These are phyloP conservation scores for Betula pendula DNA, from an alignment of 306 rosid genomes.

Conservation along the genomic window DNA sequence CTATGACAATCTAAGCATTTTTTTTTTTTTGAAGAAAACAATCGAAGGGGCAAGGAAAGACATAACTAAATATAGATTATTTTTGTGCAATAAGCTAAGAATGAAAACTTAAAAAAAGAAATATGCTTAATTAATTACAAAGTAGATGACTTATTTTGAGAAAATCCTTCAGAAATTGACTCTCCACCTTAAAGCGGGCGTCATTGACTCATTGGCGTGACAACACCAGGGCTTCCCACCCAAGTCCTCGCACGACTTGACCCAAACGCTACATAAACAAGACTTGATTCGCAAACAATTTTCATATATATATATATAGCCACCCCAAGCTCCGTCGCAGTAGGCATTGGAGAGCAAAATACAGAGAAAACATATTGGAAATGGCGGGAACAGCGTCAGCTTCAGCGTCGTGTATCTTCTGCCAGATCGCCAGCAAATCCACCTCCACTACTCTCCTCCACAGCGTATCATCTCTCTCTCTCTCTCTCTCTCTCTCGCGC, in stretches of 20 bases:
- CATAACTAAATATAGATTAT: too few relatives aligned
- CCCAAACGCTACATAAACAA: not conserved
- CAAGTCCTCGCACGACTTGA: not conserved
- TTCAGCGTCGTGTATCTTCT: conserved; percentile 50
- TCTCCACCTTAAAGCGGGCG: not conserved
- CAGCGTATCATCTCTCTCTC: conserved; percentile 33
- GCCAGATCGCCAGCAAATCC: conserved; percentile 46
- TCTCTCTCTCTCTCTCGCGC: conserved; percentile 13
- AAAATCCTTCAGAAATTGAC: not conserved
- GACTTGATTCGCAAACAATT: not conserved
- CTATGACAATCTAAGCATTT: too few relatives aligned
- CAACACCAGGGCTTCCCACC: not conserved
- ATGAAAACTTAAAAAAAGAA: too few relatives aligned
- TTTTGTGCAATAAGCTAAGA: too few relatives aligned
- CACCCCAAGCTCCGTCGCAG: not conserved
- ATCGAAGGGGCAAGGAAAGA: too few relatives aligned
- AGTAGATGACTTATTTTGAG: too few relatives aligned
- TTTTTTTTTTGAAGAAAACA: too few relatives aligned
- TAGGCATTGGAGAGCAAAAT: not conserved
- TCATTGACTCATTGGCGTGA: not conserved
- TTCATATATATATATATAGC: too few relatives aligned
- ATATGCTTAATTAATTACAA: too few relatives aligned
- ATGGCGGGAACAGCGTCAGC: conserved; percentile 48
- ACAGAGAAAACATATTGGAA: not conserved
- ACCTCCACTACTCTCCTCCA: conserved; percentile 43